A percentile compares a stretch with the other conserved stretches of the same genome.
These are phyloP conservation scores for Teunomyces cretensis DNA, from an alignment of 805 yeast genomes.

Conservation along the genomic window DNA sequence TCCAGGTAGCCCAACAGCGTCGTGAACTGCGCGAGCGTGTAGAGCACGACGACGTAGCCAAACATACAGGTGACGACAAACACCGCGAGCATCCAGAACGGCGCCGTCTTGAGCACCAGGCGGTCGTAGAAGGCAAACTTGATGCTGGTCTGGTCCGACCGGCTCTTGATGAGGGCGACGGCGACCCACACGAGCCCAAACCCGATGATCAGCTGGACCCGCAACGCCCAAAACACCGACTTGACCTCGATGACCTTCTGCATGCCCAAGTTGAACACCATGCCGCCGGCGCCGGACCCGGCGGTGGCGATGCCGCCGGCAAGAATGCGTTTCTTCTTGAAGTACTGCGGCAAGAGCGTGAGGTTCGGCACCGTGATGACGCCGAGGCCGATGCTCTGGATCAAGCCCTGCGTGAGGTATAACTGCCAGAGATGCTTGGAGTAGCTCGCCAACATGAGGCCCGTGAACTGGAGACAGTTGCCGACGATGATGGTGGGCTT, in stretches of 20 bases:
- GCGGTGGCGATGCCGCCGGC: constrained; percentile 21
- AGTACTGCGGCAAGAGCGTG: constrained; percentile 22
- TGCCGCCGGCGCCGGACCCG: constrained; percentile 24
- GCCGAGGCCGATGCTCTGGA: constrained; percentile 23
- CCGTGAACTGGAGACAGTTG: constrained; percentile 18
- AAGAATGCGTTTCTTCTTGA: constrained; percentile 18
- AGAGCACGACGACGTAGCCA: constrained; percentile 25
- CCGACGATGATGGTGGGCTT: constrained; percentile 17
- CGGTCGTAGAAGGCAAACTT: constrained; percentile 15
- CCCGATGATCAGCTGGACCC: constrained; percentile 16
- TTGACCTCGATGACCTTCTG: constrained; percentile 17
- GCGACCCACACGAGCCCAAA: constrained; percentile 9
- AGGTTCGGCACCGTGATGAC: constrained; percentile 20
- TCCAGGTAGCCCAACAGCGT: constrained; percentile 21
- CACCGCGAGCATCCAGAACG: constrained; percentile 16
- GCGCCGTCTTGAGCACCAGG: constrained; percentile 11
- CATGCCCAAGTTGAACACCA: constrained; percentile 24
- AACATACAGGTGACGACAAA: constrained; percentile 22
- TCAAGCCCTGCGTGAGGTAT: constrained; percentile 23
- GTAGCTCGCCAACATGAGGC: constrained; percentile 21
- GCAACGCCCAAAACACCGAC: constrained; percentile 23
- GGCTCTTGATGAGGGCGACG: constrained; percentile 5
- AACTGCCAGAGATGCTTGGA: constrained; percentile 20
- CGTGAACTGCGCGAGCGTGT: constrained; percentile 23
- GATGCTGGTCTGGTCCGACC: constrained; percentile 12